Evolutionary conservation across 257 asterid genomes (phyloP).

Genomic region (Ligustrum vulgare): DNA sequence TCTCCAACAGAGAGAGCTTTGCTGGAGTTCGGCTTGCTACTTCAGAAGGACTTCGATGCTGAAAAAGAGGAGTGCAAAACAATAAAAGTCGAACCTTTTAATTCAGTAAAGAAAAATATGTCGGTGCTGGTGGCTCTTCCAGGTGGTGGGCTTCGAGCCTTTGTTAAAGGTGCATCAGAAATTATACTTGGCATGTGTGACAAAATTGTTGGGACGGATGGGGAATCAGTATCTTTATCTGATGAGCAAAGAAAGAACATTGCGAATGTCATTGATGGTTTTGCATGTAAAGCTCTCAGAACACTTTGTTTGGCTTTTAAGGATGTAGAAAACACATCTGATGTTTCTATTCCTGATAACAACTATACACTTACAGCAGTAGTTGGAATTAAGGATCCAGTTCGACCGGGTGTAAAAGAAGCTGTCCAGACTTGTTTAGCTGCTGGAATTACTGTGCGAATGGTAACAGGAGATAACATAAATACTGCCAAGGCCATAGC

Average conservation of each 20-base stretch:
- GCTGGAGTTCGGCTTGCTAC: conserved; percentile 54
- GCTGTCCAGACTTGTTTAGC: conserved; percentile 71
- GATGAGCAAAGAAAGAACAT: conserved; percentile 48
- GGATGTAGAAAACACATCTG: conserved; percentile 38
- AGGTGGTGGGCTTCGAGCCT: conserved; percentile 45
- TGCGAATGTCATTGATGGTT: conserved; percentile 42
- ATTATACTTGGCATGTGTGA: conserved; percentile 59
- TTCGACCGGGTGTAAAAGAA: conserved; percentile 73
- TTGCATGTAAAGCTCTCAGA: conserved; percentile 67
- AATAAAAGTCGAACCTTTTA: conserved; percentile 68
- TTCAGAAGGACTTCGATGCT: conserved; percentile 39
- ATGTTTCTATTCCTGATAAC: conserved; percentile 49
- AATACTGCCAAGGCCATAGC: conserved; percentile 87
- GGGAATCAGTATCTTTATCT: conserved; percentile 45
- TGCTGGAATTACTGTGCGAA: conserved; percentile 74
- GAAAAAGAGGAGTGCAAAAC: conserved; percentile 32
- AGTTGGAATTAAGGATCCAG: conserved; percentile 75
- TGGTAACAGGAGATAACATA: conserved; percentile 89
- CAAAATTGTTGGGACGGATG: conserved; percentile 49
- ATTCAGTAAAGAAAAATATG: conserved; percentile 76
- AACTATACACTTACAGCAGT: conserved; percentile 62
- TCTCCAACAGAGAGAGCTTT: conserved; percentile 86
- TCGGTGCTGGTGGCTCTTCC: conserved; percentile 57
- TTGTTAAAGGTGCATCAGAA: conserved; percentile 76
- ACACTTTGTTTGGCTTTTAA: conserved; percentile 71